These are phyloP conservation scores for Neonectria ditissima DNA, from an alignment of 2,329 filamentous ascomycete species.

Conservation along the genomic window DNA sequence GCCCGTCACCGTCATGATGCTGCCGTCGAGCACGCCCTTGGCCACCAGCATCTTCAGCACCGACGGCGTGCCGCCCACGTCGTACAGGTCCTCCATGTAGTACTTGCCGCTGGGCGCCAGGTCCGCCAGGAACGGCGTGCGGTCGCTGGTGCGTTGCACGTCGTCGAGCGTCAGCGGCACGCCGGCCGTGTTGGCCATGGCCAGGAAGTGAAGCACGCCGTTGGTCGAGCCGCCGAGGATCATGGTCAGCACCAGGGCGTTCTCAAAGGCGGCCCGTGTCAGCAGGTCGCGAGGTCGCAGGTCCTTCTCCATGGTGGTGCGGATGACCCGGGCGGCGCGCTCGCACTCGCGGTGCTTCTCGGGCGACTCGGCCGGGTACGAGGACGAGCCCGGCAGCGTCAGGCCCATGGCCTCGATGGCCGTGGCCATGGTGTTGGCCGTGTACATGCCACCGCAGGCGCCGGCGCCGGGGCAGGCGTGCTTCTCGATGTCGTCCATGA, in stretches of 20 bases:
- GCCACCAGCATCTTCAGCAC: constrained; percentile 89
- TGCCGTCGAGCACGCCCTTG: constrained; percentile 79
- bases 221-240: constrained; percentile 92
- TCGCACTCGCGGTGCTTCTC: constrained; percentile 90
- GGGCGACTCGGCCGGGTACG: constrained; percentile 82
- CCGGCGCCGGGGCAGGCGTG: constrained; percentile 75
- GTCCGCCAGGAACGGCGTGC: constrained; percentile 88
- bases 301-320: constrained; percentile 82
- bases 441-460: constrained; percentile 88
- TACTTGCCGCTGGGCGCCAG: constrained; percentile 86
- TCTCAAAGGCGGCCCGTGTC: constrained; percentile 85
- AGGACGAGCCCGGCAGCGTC: constrained; percentile 84
- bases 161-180: constrained; percentile 84
- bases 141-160: constrained; percentile 82
- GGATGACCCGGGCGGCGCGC: constrained; percentile 82
- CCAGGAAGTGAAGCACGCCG: constrained; percentile 87
- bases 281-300: constrained; percentile 85
- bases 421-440: constrained; percentile 91
- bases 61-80: constrained; percentile 85
- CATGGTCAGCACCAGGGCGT: constrained; percentile 91
- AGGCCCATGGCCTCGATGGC: constrained; percentile 92
- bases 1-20: constrained; percentile 84
- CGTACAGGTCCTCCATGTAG: constrained; percentile 89
- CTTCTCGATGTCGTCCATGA: constrained; percentile 84
- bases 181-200: constrained; percentile 88